phyloP scores from a whole-genome alignment of 1,284 basidiomycete genomes.

The Rhodotorula sp. region DNA sequence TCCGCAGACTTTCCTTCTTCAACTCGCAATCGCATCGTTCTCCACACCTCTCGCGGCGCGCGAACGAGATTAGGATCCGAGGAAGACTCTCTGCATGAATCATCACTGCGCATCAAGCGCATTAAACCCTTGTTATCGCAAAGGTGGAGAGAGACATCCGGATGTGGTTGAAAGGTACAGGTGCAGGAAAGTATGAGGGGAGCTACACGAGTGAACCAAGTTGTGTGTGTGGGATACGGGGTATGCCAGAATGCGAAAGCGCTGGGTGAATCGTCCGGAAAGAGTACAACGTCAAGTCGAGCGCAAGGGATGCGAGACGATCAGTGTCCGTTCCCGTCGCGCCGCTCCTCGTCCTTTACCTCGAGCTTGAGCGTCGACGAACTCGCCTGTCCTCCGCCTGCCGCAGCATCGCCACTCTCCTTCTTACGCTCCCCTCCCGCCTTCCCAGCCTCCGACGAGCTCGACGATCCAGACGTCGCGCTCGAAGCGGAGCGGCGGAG shows the following conservation, averaged over 20 bases:
- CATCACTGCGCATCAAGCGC: no score
- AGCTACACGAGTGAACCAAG: no score
- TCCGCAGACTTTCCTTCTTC: neutral
- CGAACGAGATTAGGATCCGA: no score
- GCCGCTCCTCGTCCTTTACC: neutral
- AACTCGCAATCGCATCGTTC: neutral
- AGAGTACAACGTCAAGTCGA: neutral
- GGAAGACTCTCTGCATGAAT: no score
- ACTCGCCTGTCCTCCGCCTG: neutral
- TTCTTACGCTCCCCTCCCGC: neutral
- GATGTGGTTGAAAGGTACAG: no score
- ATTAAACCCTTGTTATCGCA: no score
- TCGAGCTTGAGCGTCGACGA: slow-evolving; percentile 9
- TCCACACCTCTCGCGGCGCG: no score
- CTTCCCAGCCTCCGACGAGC: neutral
- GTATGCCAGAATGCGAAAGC: no score
- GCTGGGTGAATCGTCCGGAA: neutral
- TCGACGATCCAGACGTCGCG: slow-evolving; percentile 4
- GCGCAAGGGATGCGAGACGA: no score
- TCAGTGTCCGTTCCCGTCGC: neutral
- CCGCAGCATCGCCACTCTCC: neutral
- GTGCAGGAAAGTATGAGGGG: no score
- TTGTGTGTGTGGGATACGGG: no score
- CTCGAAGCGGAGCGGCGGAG: neutral
- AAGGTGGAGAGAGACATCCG: no score